phyloP scores from a whole-genome alignment of 148 eudicot species.

The Rhododendron vialii region DNA sequence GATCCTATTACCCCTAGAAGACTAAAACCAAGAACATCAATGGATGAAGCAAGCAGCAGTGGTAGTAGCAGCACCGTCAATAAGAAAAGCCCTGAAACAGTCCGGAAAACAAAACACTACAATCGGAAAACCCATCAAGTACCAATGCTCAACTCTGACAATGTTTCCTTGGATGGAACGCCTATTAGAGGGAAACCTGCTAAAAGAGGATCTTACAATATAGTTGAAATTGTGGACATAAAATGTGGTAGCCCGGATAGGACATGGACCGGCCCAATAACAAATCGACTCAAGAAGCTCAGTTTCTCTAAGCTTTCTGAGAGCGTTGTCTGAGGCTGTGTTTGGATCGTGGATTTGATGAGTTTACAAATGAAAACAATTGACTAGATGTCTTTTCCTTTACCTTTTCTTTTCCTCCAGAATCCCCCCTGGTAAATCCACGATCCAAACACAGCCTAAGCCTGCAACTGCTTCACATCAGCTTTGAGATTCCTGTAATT shows the following conservation, averaged over 20 bases:
- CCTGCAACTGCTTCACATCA: constrained; percentile 24
- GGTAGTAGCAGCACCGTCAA: constrained; percentile 17
- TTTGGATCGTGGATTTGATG: not conserved
- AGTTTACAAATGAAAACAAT: not conserved
- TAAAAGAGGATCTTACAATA: constrained; percentile 33
- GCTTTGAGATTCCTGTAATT: constrained; percentile 42
- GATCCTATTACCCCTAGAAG: constrained; percentile 27
- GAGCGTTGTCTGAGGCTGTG: constrained; percentile 18
- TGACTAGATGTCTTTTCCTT: not conserved
- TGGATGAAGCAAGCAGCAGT: constrained; percentile 54
- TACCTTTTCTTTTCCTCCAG: not conserved
- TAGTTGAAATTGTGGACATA: constrained; percentile 78
- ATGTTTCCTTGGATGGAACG: constrained; percentile 54
- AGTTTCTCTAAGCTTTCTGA: constrained; percentile 71
- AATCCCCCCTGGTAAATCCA: not conserved
- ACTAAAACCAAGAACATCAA: constrained; percentile 36
- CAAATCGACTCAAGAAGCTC: constrained; percentile 62
- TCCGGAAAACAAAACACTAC: constrained; percentile 30
- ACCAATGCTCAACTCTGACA: constrained; percentile 66
- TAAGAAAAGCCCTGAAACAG: constrained; percentile 32
- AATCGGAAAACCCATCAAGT: constrained; percentile 33
- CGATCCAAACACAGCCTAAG: constrained; percentile 32
- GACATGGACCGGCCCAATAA: constrained; percentile 32
- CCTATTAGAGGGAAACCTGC: constrained; percentile 46
- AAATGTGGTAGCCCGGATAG: constrained; percentile 51